A percentile compares a stretch with the other conserved stretches of the same genome.
Evolutionary conservation across 2,329 filamentous ascomycete species (phyloP).

Genomic region (Fusarium metavorans): DNA sequence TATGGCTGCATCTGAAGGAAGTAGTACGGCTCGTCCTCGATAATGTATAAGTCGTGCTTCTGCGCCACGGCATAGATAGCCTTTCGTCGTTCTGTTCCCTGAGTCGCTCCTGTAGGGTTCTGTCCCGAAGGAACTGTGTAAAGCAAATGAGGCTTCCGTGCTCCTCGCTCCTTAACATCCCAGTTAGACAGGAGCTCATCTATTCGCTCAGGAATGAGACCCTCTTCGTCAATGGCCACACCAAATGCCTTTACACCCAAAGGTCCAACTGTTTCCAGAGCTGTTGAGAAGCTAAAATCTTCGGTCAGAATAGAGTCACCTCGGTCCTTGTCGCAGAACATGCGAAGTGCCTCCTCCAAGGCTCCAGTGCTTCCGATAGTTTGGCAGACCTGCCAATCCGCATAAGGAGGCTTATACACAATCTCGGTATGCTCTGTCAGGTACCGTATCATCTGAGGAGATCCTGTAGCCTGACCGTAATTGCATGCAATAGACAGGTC

Average conservation of each 20-base stretch:
- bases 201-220: slow-evolving; percentile 63
- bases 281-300: slow-evolving; percentile 89
- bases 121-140: slow-evolving; percentile 81
- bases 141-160: slow-evolving; percentile 65
- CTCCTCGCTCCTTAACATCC: slow-evolving; percentile 59
- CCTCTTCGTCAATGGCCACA: slow-evolving; percentile 64
- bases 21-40: slow-evolving; percentile 96
- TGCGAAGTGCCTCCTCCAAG: slow-evolving; percentile 84
- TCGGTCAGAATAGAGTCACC: slow-evolving; percentile 87
- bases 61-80: slow-evolving; percentile 82
- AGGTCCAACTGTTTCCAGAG: slow-evolving; percentile 68
- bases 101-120: slow-evolving; percentile 91
- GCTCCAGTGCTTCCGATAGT: slow-evolving; percentile 88
- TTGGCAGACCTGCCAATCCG: slow-evolving; percentile 88
- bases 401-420: slow-evolving; percentile 86
- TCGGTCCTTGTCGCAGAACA: slow-evolving; percentile 78
- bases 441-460: slow-evolving; percentile 88
- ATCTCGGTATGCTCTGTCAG: slow-evolving; percentile 96
- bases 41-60: slow-evolving; percentile 86
- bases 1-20: slow-evolving; percentile 91
- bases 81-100: slow-evolving; percentile 73
- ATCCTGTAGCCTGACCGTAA: slow-evolving; percentile 89
- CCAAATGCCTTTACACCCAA: slow-evolving; percentile 66
- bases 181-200: slow-evolving; percentile 64
- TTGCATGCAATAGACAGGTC: slow-evolving; percentile 93